A percentile compares a stretch with the other conserved stretches of the same genome.
Conservation (phyloP, 2,329 filamentous ascomycete species). For the Didymellaceae sp. region DNA sequence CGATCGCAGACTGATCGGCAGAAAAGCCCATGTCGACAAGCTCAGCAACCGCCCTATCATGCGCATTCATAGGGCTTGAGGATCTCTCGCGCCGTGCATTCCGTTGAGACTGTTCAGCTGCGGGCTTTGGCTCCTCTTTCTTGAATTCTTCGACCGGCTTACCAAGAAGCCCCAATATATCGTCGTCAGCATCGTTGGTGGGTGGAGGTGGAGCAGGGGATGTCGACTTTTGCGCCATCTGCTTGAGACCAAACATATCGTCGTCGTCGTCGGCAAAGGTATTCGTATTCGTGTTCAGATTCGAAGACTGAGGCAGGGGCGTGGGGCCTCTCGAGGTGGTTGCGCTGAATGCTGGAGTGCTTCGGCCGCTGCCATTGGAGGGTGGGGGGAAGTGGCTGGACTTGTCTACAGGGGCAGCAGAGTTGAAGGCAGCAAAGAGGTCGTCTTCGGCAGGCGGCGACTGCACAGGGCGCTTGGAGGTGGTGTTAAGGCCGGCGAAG, state of each 20-base stretch:
- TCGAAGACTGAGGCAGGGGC: constrained; percentile 30
- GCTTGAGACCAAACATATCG: constrained; percentile 83
- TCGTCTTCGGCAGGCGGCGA: constrained; percentile 60
- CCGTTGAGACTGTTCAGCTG: constrained; percentile 6
- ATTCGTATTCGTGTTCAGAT: constrained; percentile 20
- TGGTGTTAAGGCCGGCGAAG: constrained; percentile 45
- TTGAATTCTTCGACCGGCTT: constrained; percentile 63
- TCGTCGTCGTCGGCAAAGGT: constrained; percentile 69
- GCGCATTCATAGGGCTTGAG: constrained; percentile 54
- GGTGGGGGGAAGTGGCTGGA: constrained; percentile 65
- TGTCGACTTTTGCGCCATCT: constrained; percentile 59
- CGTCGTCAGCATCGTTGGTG: constrained; percentile 56
- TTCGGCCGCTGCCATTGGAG: constrained; percentile 48
- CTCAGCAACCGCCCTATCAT: constrained; percentile 83
- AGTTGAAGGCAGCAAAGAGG: constrained; percentile 67
- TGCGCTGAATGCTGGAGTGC: constrained; percentile 46
- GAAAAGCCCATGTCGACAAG: constrained; percentile 95
- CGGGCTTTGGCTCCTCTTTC: constrained; percentile 28
- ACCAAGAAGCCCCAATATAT: constrained; percentile 67
- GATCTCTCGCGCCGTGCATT: constrained; percentile 24
- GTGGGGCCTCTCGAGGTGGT: constrained; percentile 38
- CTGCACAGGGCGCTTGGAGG: constrained; percentile 36
- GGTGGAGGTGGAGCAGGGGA: constrained; percentile 33
- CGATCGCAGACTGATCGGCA: constrained; percentile 79
- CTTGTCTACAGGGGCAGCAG: constrained; percentile 63